Percentiles rank a stretch among this genome's conserved stretches.
Conservation (phyloP, 2,329 filamentous ascomycete genomes). For the Colletotrichum sojae region DNA sequence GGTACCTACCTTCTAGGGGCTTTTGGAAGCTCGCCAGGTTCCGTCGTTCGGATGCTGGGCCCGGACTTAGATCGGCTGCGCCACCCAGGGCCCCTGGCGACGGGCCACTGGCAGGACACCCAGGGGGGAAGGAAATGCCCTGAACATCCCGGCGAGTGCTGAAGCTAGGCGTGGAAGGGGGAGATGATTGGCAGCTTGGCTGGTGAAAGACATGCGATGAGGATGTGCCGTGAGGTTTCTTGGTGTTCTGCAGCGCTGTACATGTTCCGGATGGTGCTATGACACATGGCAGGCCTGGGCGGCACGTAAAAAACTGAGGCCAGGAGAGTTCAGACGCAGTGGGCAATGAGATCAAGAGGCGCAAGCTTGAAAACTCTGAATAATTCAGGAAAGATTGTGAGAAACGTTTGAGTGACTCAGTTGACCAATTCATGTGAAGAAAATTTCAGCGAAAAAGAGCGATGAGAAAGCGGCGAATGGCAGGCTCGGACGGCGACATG, state of each 20-base stretch:
- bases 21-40: constrained; percentile 18
- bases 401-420: too few species aligned
- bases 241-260: not conserved
- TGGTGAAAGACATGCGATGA: constrained; percentile 23
- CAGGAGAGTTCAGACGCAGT: too few species aligned
- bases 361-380: not conserved
- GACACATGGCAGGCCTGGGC: constrained; percentile 6
- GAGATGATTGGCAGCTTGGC: constrained; percentile 17
- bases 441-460: not conserved
- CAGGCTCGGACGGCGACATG: not conserved
- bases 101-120: not conserved
- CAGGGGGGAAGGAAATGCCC: constrained; percentile 18
- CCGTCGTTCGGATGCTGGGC: constrained; percentile 33
- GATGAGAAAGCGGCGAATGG: constrained; percentile 8
- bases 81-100: constrained; percentile 22
- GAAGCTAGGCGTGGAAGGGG: constrained; percentile 14
- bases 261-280: constrained; percentile 7
- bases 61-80: constrained; percentile 37
- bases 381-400: not conserved
- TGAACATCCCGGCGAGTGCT: constrained; percentile 23
- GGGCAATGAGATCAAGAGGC: not conserved
- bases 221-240: not conserved
- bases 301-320: not conserved
- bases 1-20: too few species aligned
- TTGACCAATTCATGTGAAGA: not conserved